Base-by-base conservation (phyloP, 1,284 basidiomycete species). In the Paramarasmius palmivorus region DNA sequence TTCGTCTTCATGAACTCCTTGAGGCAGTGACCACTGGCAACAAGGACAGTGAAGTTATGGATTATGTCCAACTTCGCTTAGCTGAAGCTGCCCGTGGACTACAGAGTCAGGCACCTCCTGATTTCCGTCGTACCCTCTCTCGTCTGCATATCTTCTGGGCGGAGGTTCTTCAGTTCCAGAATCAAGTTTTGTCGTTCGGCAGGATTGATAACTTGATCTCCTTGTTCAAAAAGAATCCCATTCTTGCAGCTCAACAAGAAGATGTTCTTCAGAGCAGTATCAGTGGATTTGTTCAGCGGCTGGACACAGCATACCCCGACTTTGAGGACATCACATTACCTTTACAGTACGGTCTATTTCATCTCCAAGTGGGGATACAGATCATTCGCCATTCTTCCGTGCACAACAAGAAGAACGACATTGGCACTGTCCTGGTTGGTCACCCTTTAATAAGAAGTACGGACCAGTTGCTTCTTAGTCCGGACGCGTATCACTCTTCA, bases 61-160 rank as follows among this genome's bases (percentile, higher is more conserved):
- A 61, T 6, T 75, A 78, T 62, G 73, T 89, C n/a, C 64, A 71
- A 22, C 52, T 59, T 1, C 68, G 74, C 17, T 64, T 85, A 22
- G 62, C 67, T 35, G 60, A 66, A 2, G 63, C 75, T 20, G 55
- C 61, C 7, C 47, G 57, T 38, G 53, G 68, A 37, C 58, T 73
- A 34, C 57, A n/a, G 14, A 41, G 58, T 10, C 56, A 64, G 5
- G 66, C 68, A 3, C 52, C 56, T 22, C 48, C 72, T 50, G 72
- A 75, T 23, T 57, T 58, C 34, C 69, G 77, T 44, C 62, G 67
- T n/a, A 81, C 90, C 61, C 68, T 88, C 12, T 65, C 77, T 3
- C 81, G 80, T 3, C 73, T 98, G 5, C 84, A 86, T 45, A 76
- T 83, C 36, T 89, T 94, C 66, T 97, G 95, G 85, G 76, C 83